Percentiles rank a stretch among this genome's conserved stretches.
Conservation (phyloP, 2,329 filamentous ascomycete species). For the Triangularia setosa region DNA sequence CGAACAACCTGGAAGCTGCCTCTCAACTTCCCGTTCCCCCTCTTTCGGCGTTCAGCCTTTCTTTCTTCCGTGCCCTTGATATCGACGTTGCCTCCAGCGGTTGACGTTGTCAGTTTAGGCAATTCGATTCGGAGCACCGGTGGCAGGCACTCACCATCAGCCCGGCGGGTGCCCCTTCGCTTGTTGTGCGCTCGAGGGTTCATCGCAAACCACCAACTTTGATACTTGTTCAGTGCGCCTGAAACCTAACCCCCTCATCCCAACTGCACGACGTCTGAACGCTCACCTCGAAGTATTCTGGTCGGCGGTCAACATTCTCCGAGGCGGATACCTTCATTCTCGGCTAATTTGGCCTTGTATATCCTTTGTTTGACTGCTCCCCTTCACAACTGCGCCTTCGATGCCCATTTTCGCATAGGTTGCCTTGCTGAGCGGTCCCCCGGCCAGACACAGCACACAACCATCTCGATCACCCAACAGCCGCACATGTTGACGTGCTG, state of each 20-base stretch:
- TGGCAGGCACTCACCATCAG: background rate
- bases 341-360: background rate
- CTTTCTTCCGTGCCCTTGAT: background rate
- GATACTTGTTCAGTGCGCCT: background rate
- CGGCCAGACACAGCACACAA: background rate
- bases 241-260: constrained; percentile 7
- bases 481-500: background rate
- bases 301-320: background rate
- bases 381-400: background rate
- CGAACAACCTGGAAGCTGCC: background rate
- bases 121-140: background rate
- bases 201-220: background rate
- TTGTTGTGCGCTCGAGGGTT: background rate
- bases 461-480: background rate
- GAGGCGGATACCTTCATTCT: background rate
- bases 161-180: background rate
- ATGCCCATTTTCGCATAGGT: background rate
- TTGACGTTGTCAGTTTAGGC: background rate
- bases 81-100: background rate
- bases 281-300: background rate
- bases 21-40: background rate
- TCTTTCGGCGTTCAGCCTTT: background rate
- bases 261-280: background rate
- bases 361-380: background rate
- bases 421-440: background rate